Evolutionary conservation across 495 filamentous ascomycete genomes (phyloP), one percentile per base, ranked within the genome.

Genomic region (Aspergillus nanangensis): DNA sequence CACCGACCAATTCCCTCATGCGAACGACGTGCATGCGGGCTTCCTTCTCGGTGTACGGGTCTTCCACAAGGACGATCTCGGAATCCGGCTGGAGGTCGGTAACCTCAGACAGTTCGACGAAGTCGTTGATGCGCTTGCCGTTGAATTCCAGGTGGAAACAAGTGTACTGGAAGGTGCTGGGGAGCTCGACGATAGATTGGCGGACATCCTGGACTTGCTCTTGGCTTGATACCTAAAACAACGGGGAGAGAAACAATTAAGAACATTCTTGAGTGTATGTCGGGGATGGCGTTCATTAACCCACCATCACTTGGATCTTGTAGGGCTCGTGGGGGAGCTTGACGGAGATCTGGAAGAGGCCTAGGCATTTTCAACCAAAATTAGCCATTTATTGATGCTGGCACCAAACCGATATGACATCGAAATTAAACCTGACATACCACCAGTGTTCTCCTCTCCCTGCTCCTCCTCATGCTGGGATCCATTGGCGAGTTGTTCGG

Each of bases 41-140:
- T 66, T 97, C 93, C 74, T 95, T 97, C 71, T 97, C 94, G 19
- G 89, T 99, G 65, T 99, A 99, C 14, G 94, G 88, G 58, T 99
- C 94, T 67, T 96, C 89, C 33, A 96, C 82, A 48, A 99, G 70
- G 25, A 75, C 77, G 31, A 97, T 72, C 61, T 88, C 83, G 9
- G 90, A 83, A 44, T 85, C 83, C 8, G 82, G 68, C 29, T 76
- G 77, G 23, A 97, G 76, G 34, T 76, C 90, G n/a, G 81, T 74
- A 17, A 96, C 86, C 62, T 97, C 94, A 20, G 91, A 93, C 35
- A 99, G 74, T 69, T 95, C 89, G 45, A 92, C 72, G 53, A 91
- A 97, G 69, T 99, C 94, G 62, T 96, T 96, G 74, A 97, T 84
- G 34, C 86, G 82, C 57, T 83, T 69, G 43, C 86, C 85, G 17